Conservation (phyloP, 768 basidiomycete genomes). For the Tulasnella sp. region DNA sequence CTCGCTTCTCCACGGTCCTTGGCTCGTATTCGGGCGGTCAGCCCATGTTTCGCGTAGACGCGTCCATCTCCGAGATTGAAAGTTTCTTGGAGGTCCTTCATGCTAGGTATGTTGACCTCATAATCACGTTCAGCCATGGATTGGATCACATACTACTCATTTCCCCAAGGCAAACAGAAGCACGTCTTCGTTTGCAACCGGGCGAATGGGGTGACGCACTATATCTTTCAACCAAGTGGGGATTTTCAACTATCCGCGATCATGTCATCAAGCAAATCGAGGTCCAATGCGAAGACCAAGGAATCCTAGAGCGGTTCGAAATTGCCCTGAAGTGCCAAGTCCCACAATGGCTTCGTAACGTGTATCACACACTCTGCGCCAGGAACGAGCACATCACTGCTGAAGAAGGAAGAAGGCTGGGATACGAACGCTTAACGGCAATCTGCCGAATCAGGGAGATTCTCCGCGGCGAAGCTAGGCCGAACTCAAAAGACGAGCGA, state of each 20-base stretch:
- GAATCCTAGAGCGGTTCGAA: not conserved
- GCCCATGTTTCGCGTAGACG: not conserved
- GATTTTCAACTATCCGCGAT: not conserved
- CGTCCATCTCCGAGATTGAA: not conserved
- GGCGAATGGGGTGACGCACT: not conserved
- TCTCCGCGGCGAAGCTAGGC: too few relatives aligned
- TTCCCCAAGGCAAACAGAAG: not conserved
- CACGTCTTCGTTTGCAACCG: not conserved
- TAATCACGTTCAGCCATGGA: too few relatives aligned
- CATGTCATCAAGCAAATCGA: not conserved
- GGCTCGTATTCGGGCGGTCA: not conserved
- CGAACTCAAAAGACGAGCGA: too few relatives aligned
- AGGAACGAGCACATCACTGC: not conserved
- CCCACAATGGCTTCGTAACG: not conserved
- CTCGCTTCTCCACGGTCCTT: too few relatives aligned
- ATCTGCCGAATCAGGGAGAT: not conserved
- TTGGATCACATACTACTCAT: too few relatives aligned
- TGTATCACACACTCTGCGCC: not conserved
- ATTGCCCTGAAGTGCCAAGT: not conserved
- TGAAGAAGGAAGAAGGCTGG: not conserved
- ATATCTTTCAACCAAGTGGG: constrained; percentile 4
- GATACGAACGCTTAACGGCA: not conserved
- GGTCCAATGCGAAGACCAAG: not conserved
- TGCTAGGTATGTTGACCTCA: not conserved
- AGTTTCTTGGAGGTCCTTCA: not conserved